A percentile compares a stretch with the other conserved stretches of the same genome.
These are phyloP conservation scores for Cyphellophora europaea DNA, from an alignment of 2,329 filamentous ascomycete genomes.

Conservation along the genomic window DNA sequence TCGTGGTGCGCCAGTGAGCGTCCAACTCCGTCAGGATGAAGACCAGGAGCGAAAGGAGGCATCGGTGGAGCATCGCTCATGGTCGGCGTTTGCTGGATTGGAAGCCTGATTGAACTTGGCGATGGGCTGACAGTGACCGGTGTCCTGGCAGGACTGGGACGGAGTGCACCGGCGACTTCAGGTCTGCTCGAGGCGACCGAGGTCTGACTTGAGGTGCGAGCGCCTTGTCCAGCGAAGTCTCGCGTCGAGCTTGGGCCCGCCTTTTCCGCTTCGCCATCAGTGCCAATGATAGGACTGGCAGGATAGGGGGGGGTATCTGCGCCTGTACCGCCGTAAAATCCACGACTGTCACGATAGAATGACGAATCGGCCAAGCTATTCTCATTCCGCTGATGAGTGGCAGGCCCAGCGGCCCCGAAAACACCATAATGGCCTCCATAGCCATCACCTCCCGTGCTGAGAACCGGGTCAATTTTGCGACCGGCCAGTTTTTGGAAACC, in stretches of 20 bases:
- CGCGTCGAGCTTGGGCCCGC: slow-evolving; percentile 2
- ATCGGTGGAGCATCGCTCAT: slow-evolving; percentile 19
- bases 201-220: slow-evolving; percentile 7
- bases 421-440: slow-evolving; percentile 26
- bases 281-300: slow-evolving; percentile 11
- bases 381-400: slow-evolving; percentile 9
- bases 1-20: slow-evolving; percentile 32
- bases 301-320: slow-evolving; percentile 10
- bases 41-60: slow-evolving; percentile 21
- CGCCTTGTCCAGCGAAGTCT: slow-evolving; percentile 10
- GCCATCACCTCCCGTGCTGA: slow-evolving; percentile 37
- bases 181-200: slow-evolving; percentile 18
- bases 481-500: slow-evolving; percentile 42
- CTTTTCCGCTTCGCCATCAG: slow-evolving; percentile 3
- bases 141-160: slow-evolving; percentile 34
- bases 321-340: slow-evolving; percentile 18
- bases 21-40: slow-evolving; percentile 30
- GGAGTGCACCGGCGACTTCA: slow-evolving; percentile 26
- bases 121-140: slow-evolving; percentile 26
- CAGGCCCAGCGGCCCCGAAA: slow-evolving; percentile 12
- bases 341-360: slow-evolving; percentile 22
- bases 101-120: slow-evolving; percentile 21
- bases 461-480: slow-evolving; percentile 36
- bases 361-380: slow-evolving; percentile 19
- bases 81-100: slow-evolving; percentile 14